These are phyloP conservation scores for Monosiga brevicollis DNA, from an alignment of 78 protist species.

Conservation along the genomic window DNA sequence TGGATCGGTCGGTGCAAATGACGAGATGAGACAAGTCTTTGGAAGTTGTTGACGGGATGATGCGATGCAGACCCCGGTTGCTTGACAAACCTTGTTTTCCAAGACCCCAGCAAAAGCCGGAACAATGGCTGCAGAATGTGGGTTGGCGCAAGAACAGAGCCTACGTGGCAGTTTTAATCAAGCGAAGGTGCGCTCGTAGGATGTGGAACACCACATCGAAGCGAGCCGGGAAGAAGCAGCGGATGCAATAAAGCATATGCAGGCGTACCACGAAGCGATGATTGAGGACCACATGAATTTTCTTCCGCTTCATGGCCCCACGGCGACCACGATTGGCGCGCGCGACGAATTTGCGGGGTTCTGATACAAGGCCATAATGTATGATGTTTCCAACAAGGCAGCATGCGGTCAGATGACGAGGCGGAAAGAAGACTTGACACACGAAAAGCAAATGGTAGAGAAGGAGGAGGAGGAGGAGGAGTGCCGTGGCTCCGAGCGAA, in stretches of 20 bases:
- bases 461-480: not conserved
- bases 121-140: conserved; percentile 30
- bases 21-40: not conserved
- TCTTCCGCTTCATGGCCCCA: conserved; percentile 8
- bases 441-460: not conserved
- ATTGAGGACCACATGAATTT: not conserved
- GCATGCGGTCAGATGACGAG: not conserved
- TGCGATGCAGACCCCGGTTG: not conserved
- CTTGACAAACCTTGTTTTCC: conserved; percentile 5
- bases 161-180: too few relatives aligned
- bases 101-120: conserved; percentile 26
- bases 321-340: too few relatives aligned
- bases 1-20: not conserved
- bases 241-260: not conserved
- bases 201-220: too few relatives aligned
- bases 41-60: not conserved
- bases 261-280: not conserved
- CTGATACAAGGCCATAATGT: not conserved
- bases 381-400: not conserved
- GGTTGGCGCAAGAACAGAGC: conserved; percentile 20
- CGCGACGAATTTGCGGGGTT: too few relatives aligned
- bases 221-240: not conserved
- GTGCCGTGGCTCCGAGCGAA: not conserved
- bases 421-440: not conserved
- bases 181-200: too few relatives aligned